Evolutionary conservation across 495 filamentous ascomycete species (phyloP).

Genomic region (Sporormia fimetaria): DNA sequence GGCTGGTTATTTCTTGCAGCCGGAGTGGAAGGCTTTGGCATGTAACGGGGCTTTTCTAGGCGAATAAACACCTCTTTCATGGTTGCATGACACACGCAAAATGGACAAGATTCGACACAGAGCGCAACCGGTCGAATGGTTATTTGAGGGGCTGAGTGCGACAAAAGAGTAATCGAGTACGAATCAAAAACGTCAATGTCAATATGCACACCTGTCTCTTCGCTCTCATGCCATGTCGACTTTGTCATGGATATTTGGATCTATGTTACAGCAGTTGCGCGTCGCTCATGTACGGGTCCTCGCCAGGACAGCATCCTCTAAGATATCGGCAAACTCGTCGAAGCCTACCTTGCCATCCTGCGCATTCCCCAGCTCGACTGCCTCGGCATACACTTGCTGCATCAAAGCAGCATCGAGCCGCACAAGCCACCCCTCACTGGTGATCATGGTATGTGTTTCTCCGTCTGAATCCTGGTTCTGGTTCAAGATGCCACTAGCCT

Average conservation of each 20-base stretch:
- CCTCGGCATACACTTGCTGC: conserved; percentile 23
- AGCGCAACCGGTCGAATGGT: neutral
- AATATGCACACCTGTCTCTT: too few species aligned
- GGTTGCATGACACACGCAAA: conserved; percentile 24
- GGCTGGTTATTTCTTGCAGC: conserved; percentile 4
- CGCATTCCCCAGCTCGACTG: conserved; percentile 14
- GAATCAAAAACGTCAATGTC: too few species aligned
- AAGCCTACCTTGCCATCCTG: conserved; percentile 17
- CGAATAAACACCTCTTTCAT: conserved; percentile 24
- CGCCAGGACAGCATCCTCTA: conserved; percentile 18
- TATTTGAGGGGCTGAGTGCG: neutral
- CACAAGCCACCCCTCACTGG: conserved; percentile 29
- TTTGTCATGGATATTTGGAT: too few species aligned
- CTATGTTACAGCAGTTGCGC: neutral
- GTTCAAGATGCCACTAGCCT: conserved; percentile 24
- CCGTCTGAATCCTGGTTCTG: conserved; percentile 6
- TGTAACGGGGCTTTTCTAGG: conserved; percentile 21
- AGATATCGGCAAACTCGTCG: conserved; percentile 16
- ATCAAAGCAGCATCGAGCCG: conserved; percentile 25
- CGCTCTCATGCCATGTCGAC: too few species aligned
- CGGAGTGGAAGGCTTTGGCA: conserved; percentile 17
- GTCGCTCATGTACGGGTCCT: conserved; percentile 10
- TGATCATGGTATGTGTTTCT: conserved; percentile 26
- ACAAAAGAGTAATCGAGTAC: too few species aligned
- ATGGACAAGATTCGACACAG: conserved; percentile 13